Percentiles rank a stretch among this genome's conserved stretches.
Conservation (phyloP, 495 filamentous ascomycete genomes). For the Immersiella caudata region DNA sequence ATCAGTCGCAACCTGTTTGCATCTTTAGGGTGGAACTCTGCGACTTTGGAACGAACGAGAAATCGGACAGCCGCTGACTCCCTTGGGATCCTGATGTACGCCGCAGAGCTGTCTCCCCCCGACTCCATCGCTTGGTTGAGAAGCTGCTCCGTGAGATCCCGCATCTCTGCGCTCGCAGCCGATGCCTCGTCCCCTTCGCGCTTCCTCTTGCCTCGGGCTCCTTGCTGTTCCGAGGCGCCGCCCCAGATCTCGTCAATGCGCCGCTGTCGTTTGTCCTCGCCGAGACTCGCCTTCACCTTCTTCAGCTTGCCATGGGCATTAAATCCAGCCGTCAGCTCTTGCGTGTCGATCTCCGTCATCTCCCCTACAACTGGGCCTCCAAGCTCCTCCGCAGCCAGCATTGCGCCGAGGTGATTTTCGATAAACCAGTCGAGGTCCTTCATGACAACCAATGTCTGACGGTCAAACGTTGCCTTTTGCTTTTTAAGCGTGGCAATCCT, state of each 20-base stretch:
- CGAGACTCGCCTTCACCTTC: constrained; percentile 54
- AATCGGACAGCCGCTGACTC: constrained; percentile 85
- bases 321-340: constrained; percentile 68
- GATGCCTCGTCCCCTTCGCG: constrained; percentile 59
- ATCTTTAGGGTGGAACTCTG: constrained; percentile 84
- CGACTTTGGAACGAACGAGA: constrained; percentile 79
- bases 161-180: constrained; percentile 67
- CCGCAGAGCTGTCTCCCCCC: constrained; percentile 54
- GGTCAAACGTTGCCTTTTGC: constrained; percentile 58
- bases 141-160: constrained; percentile 63
- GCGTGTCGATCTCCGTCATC: constrained; percentile 60
- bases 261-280: constrained; percentile 59
- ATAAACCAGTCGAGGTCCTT: constrained; percentile 72
- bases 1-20: constrained; percentile 73
- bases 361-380: constrained; percentile 86
- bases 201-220: constrained; percentile 33
- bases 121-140: constrained; percentile 66
- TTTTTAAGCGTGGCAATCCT: constrained; percentile 59
- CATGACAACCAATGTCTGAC: constrained; percentile 59
- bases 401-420: constrained; percentile 68
- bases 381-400: constrained; percentile 85
- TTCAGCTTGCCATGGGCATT: constrained; percentile 71
- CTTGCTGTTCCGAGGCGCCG: constrained; percentile 36
- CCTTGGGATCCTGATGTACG: constrained; percentile 68
- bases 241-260: constrained; percentile 78